phyloP scores from a whole-genome alignment of 176 grass and related monocot genomes.

The Paspalum notatum region DNA sequence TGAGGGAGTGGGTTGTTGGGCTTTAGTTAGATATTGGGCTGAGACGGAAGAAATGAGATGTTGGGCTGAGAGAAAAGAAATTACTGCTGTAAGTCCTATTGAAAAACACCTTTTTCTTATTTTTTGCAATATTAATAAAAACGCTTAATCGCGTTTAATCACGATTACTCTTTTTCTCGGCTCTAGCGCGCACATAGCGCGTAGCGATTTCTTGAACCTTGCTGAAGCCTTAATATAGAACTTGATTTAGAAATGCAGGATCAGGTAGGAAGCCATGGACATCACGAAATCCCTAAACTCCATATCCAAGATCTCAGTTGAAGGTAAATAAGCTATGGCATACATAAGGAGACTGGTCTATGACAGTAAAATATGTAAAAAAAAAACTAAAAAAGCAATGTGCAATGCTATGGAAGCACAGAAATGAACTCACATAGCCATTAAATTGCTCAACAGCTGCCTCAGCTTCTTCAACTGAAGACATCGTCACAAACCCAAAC shows the following conservation, averaged over 20 bases:
- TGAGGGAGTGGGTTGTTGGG: too few species aligned
- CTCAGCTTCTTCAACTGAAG: conserved; percentile 64
- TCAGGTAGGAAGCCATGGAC: neutral
- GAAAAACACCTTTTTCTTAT: too few species aligned
- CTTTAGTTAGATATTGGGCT: too few species aligned
- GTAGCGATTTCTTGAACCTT: too few species aligned
- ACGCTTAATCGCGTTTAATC: too few species aligned
- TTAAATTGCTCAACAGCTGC: conserved; percentile 75
- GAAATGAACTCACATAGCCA: conserved; percentile 67
- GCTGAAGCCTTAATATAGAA: neutral
- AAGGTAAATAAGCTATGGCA: neutral
- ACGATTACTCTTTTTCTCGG: too few species aligned
- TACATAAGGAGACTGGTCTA: neutral
- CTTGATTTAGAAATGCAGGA: neutral
- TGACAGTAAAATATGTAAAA: neutral
- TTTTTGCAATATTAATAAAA: too few species aligned
- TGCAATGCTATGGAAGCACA: neutral
- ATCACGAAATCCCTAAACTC: neutral
- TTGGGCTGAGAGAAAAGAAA: too few species aligned
- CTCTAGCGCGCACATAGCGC: too few species aligned
- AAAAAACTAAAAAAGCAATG: neutral
- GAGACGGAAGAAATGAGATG: too few species aligned
- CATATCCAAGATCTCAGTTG: neutral
- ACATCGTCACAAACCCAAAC: conserved; percentile 85
- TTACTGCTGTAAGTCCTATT: too few species aligned